Evolutionary conservation across 225 moss, liverwort and hornwort species (phyloP), one percentile per base, ranked within the genome.

Genomic region (Pseudoscleropodium purum): DNA sequence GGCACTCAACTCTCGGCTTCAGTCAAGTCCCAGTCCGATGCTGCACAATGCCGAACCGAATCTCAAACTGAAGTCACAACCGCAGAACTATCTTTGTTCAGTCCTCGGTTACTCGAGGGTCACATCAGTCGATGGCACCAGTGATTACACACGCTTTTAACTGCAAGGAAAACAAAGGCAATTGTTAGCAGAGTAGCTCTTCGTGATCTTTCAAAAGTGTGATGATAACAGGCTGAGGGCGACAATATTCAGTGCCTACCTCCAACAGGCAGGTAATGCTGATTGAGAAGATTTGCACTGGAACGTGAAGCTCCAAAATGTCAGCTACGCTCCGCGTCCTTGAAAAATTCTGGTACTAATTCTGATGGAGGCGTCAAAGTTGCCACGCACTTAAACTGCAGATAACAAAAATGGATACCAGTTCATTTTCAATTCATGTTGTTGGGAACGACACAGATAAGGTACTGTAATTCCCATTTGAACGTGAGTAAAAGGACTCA

Each of bases 381-480:
- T 52, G 93, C 91, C 64, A 95, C 95, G 41, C 91, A 94, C 80
- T 95, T 95, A 41, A 95, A 95, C 95, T 95, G 91, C 90, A 79
- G 13, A 11, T 17, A 57, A 30, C 18, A 45, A 47, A 52, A 37
- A 52, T 18, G 34, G 25, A 41, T 36, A 67, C 70, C 51, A 87
- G 39, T 36, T 52, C 51, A 61, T 34, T 45, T 57, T 19, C 59
- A 31, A 26, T 30, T 21, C 8, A 25, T 1, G 21, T 24, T 6
- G 29, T 13, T 15, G 36, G 30, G 30, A 85, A 78, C 59, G 21
- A 70, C 10, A 56, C 27, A 59, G 23, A 16, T 15, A 78, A 19
- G 13, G 2, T 41, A 33, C 41, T 24, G 61, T 9, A 15, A 62
- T 30, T 70, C 51, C 70, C 54, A 8, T 5, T 34, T 30, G 29